Percentiles rank a stretch among this genome's conserved stretches.
Conservation (phyloP, 2,329 filamentous ascomycete species). For the Drechslerella stenobrocha region DNA sequence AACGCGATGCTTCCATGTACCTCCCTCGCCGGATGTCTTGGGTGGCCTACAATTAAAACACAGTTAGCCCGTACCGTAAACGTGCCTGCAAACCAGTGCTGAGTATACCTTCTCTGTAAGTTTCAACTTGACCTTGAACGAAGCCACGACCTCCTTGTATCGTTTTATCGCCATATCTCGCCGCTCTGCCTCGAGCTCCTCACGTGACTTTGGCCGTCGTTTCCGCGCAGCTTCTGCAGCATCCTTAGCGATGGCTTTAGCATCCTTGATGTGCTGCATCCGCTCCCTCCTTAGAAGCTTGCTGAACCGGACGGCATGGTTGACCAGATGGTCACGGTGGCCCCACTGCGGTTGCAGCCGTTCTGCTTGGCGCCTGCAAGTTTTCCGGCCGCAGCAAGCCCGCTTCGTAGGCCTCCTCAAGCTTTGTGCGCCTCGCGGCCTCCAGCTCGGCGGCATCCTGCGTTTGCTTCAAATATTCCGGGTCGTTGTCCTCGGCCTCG, state of each 20-base stretch:
- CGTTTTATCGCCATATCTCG: slow-evolving; percentile 67
- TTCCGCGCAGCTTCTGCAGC: slow-evolving; percentile 73
- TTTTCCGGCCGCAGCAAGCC: slow-evolving; percentile 73
- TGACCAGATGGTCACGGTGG: slow-evolving; percentile 81
- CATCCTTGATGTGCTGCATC: slow-evolving; percentile 73
- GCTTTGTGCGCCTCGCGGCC: slow-evolving; percentile 68
- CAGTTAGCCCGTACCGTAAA: slow-evolving; percentile 8
- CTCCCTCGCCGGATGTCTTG: slow-evolving; percentile 55
- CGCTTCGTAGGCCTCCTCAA: slow-evolving; percentile 72
- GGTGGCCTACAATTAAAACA: slow-evolving; percentile 14
- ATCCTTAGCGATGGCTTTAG: slow-evolving; percentile 51
- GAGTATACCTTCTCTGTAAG: slow-evolving; percentile 39
- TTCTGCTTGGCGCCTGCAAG: slow-evolving; percentile 69
- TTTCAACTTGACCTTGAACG: slow-evolving; percentile 45
- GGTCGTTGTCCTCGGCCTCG: slow-evolving; percentile 52
- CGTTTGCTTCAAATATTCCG: slow-evolving; percentile 62
- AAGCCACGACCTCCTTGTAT: slow-evolving; percentile 70
- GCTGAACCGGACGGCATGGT: slow-evolving; percentile 77
- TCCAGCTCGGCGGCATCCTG: slow-evolving; percentile 69
- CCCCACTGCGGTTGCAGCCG: slow-evolving; percentile 79
- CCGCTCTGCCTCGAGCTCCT: slow-evolving; percentile 81
- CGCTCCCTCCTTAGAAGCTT: slow-evolving; percentile 79
- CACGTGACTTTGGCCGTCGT: slow-evolving; percentile 72
- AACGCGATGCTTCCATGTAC: slow-evolving; percentile 60
- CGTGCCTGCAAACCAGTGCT: background rate